Evolutionary conservation across 345 rosid genomes (phyloP), one percentile per base, ranked within the genome.

Genomic region (Physaria fendleri): DNA sequence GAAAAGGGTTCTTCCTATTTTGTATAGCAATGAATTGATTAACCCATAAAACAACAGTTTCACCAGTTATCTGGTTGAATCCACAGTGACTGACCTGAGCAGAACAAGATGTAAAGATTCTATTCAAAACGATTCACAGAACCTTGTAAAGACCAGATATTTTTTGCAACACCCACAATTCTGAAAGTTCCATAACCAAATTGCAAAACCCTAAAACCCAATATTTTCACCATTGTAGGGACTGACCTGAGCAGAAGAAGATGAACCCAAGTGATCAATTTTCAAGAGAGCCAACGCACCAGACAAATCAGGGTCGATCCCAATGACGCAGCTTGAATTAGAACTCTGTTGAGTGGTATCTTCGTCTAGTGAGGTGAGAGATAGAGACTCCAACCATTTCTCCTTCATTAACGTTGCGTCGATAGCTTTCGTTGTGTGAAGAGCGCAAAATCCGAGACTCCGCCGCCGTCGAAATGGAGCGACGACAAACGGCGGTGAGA

Each of bases 271-370:
- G 10, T 75, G 75, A 27, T 78, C 74, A 12, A 58, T n/a, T 68
- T 71, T 87, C 76, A 87, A 64, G 52, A 87, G 49, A 15, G 96
- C 87, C 64, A 91, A 51, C 3, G 96, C 92, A 49, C 96, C 98
- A 3, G 90, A 85, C 56, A 78, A 44, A 65, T 91, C 92, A 15
- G 94, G 97, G 78, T 91, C 96, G 54, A 92, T 32, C 30, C 98
- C 96, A 17, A 88, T 29, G 59, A 81, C 81, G 79, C 79, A 88
- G n/a, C 51, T 42, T 42, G 82, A 70, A 49, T 74, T 79, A 47
- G 35, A 33, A 32, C 3, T 45, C 6, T 23, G 33, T 15, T 3
- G 63, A 37, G 56, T 48, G 18, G 52, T 25, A 6, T 69, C 81
- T 22, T 38, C 64, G 9, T 35, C 42, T 12, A 30, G 41, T 18